Evolutionary conservation across 306 rosid genomes (phyloP).

Genomic region (Sesbania bispinosa): DNA sequence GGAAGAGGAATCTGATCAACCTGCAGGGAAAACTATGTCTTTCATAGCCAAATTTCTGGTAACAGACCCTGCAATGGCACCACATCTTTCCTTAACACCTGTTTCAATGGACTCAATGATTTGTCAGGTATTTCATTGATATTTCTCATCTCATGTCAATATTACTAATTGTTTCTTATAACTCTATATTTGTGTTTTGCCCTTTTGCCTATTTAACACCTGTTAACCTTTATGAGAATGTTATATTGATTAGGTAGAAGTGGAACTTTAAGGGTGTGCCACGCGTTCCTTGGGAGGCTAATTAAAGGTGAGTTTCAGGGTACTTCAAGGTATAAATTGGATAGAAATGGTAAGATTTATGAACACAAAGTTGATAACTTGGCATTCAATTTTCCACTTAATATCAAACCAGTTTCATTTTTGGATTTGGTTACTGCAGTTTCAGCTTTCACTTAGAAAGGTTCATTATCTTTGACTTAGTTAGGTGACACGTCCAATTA

Average conservation of each 20-base stretch:
- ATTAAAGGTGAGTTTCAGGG: constrained; percentile 93
- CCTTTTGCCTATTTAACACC: no score
- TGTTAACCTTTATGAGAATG: constrained; percentile 93
- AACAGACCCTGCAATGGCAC: not conserved
- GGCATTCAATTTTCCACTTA: constrained; percentile 79
- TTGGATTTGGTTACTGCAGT: constrained; percentile 81
- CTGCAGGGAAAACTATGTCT: constrained; percentile 43
- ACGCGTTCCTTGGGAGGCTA: constrained; percentile 91
- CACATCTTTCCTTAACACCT: constrained; percentile 24
- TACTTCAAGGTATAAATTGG: constrained; percentile 83
- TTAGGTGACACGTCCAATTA: no score
- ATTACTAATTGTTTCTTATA: not conserved
- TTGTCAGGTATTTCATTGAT: constrained; percentile 35
- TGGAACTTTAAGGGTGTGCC: constrained; percentile 94
- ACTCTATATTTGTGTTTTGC: not conserved
- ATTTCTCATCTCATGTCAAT: not conserved
- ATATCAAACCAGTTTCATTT: constrained; percentile 66
- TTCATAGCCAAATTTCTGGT: not conserved
- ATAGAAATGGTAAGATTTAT: constrained; percentile 79
- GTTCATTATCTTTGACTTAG: no score
- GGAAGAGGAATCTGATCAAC: constrained; percentile 97
- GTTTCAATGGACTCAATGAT: constrained; percentile 35
- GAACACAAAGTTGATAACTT: constrained; percentile 91
- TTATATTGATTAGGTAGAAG: constrained; percentile 83
- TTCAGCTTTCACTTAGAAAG: no score